Evolutionary conservation across 1,284 basidiomycete genomes (phyloP).

Genomic region (Microbotryomycetes sp.): DNA sequence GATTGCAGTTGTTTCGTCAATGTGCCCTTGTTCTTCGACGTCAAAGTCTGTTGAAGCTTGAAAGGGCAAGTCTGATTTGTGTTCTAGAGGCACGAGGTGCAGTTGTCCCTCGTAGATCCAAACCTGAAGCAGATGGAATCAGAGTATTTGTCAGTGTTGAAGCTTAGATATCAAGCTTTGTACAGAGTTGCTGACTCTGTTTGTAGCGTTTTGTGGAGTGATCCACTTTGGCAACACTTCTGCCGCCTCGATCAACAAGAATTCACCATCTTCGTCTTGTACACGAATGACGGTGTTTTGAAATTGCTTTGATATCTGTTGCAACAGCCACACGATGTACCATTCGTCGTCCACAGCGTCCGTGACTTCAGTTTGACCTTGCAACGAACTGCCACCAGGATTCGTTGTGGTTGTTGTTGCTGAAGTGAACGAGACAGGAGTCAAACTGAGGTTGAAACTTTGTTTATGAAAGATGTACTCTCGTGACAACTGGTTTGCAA

Average conservation of each 20-base stretch:
- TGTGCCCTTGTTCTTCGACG: slow-evolving; percentile 47
- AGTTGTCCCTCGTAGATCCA: slow-evolving; percentile 80
- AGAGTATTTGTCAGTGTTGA: slow-evolving; percentile 23
- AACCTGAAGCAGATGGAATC: slow-evolving; percentile 52
- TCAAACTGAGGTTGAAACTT: slow-evolving; percentile 8
- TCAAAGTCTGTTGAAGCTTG: slow-evolving; percentile 48
- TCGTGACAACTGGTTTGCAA: background rate
- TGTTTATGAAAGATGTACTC: slow-evolving; percentile 28
- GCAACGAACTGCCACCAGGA: slow-evolving; percentile 42
- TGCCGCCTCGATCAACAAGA: slow-evolving; percentile 92
- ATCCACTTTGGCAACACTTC: slow-evolving; percentile 85
- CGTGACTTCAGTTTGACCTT: slow-evolving; percentile 76
- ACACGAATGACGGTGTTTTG: slow-evolving; percentile 56
- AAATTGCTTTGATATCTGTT: slow-evolving; percentile 66
- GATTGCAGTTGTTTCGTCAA: slow-evolving; percentile 60
- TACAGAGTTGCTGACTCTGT: slow-evolving; percentile 62
- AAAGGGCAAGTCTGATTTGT: slow-evolving; percentile 54
- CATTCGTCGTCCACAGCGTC: slow-evolving; percentile 96
- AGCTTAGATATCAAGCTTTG: slow-evolving; percentile 39
- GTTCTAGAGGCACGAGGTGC: slow-evolving; percentile 74
- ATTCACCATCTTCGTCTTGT: slow-evolving; percentile 87
- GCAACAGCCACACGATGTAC: slow-evolving; percentile 81
- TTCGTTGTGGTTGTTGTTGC: background rate
- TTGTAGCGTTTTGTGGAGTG: slow-evolving; percentile 78
- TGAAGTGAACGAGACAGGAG: background rate